Conservation (phyloP, 2,329 filamentous ascomycete genomes). For the Colletotrichum zoysiae region DNA sequence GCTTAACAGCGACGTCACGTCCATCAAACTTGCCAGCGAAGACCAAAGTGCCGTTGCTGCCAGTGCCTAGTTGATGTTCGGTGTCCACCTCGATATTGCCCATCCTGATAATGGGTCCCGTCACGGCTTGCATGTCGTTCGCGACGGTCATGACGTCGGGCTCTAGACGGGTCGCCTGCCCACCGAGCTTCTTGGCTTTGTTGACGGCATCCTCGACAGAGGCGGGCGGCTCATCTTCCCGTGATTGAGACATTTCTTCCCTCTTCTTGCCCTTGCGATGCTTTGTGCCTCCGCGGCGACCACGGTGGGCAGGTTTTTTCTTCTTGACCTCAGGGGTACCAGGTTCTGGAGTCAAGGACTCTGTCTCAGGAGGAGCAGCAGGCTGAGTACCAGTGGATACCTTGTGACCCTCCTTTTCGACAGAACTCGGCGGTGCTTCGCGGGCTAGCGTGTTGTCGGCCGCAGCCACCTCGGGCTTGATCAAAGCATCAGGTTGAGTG, state of each 20-base stretch:
- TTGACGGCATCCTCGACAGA: constrained; percentile 73
- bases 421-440: neutral
- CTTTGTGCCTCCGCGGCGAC: constrained; percentile 78
- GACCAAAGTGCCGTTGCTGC: constrained; percentile 97
- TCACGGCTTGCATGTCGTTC: constrained; percentile 70
- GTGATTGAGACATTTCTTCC: constrained; percentile 63
- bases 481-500: neutral
- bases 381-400: neutral
- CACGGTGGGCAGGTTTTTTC: constrained; percentile 78
- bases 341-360: constrained; percentile 24
- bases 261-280: constrained; percentile 71
- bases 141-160: constrained; percentile 71
- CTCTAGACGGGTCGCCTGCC: constrained; percentile 64
- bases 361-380: neutral
- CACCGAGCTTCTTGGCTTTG: constrained; percentile 69
- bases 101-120: constrained; percentile 70
- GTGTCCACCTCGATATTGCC: constrained; percentile 74
- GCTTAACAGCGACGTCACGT: constrained; percentile 93
- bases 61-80: constrained; percentile 76
- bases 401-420: constrained; percentile 3
- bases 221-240: constrained; percentile 60
- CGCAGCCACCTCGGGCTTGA: constrained; percentile 16
- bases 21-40: constrained; percentile 96
- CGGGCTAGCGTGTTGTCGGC: constrained; percentile 8
- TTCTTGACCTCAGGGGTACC: constrained; percentile 68